phyloP scores from a whole-genome alignment of 164 flowering plant species.

The Brasenia schreberi region DNA sequence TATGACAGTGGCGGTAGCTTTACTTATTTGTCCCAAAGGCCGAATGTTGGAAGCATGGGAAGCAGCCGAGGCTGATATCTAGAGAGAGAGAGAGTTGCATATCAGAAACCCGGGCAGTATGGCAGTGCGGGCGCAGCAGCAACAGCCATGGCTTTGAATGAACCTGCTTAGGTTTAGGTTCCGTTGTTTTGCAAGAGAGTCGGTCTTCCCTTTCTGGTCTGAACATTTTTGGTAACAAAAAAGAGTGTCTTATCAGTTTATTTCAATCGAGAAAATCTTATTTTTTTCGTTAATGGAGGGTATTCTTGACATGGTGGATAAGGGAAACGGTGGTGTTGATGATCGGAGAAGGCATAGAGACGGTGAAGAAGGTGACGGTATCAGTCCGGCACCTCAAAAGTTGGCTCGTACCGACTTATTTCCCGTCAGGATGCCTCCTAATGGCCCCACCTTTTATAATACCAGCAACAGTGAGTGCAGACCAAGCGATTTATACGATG shows the following conservation, averaged over 20 bases:
- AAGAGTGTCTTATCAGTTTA: conserved; percentile 2
- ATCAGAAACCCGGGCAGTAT: background rate
- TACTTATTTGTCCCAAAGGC: conserved; percentile 15
- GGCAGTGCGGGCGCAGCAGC: conserved; percentile 18
- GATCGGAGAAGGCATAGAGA: background rate
- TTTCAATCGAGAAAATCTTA: background rate
- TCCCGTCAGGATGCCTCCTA: conserved; percentile 16
- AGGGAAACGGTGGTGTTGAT: background rate
- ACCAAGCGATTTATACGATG: conserved; percentile 9
- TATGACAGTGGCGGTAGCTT: conserved; percentile 10
- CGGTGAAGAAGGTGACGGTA: conserved; percentile 7
- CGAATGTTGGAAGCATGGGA: conserved; percentile 72
- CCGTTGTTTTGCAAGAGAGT: background rate
- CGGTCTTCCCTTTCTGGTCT: background rate
- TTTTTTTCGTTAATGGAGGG: background rate
- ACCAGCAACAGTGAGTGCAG: conserved; percentile 10
- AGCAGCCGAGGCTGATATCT: conserved; percentile 40
- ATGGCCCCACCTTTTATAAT: conserved; percentile 22
- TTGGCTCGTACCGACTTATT: conserved; percentile 22
- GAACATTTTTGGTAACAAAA: background rate
- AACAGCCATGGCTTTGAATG: background rate
- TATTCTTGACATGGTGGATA: conserved; percentile 5
- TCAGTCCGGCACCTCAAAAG: conserved; percentile 13
- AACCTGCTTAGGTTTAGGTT: background rate
- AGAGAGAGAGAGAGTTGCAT: background rate